Conservation (phyloP, 129 eudicot species). For the Oenanthe sinensis region DNA sequence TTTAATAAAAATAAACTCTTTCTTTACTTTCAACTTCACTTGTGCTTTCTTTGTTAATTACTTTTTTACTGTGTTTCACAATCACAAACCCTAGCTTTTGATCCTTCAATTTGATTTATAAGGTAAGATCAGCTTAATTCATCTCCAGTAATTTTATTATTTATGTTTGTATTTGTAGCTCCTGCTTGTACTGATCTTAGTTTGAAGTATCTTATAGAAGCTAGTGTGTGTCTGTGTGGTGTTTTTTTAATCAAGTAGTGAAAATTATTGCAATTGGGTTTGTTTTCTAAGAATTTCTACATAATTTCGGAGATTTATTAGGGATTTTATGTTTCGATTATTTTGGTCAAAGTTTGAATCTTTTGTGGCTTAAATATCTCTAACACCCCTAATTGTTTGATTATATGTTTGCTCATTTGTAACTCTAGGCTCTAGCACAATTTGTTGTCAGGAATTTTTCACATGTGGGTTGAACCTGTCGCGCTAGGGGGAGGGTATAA, state of each 20-base stretch:
- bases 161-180: background rate
- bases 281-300: background rate
- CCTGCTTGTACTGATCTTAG: background rate
- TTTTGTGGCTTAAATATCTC: background rate
- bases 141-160: background rate
- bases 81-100: conserved; percentile 6
- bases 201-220: background rate
- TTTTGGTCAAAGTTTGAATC: background rate
- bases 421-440: background rate
- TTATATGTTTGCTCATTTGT: background rate
- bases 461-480: background rate
- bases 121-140: background rate
- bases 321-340: background rate
- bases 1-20: conserved; percentile 14
- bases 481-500: background rate
- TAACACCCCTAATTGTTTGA: background rate
- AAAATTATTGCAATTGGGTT: background rate
- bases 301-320: background rate
- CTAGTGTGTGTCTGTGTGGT: background rate
- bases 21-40: background rate
- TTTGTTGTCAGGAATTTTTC: background rate
- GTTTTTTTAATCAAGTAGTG: background rate
- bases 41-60: too few relatives aligned
- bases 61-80: background rate
- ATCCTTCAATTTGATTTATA: background rate